Evolutionary conservation across 768 basidiomycete species (phyloP).

Genomic region (Rhizopogon rudus): DNA sequence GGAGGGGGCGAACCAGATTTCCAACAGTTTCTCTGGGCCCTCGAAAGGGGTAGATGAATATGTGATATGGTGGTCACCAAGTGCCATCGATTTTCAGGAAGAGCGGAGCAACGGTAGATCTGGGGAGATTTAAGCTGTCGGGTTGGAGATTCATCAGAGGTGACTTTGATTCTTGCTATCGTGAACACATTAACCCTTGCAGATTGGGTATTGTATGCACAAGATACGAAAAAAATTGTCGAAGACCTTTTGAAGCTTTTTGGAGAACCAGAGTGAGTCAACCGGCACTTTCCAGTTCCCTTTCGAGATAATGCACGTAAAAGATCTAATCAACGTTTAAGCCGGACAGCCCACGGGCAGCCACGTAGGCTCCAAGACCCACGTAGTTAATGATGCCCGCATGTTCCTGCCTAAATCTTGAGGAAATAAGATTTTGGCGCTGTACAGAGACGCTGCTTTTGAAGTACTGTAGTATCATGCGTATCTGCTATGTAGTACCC

Average conservation of each 20-base stretch:
- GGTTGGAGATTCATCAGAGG: constrained; percentile 23
- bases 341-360: too few species aligned
- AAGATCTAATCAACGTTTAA: too few species aligned
- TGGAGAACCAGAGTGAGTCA: not conserved
- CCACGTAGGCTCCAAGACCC: too few species aligned
- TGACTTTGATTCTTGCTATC: not conserved
- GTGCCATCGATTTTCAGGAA: constrained; percentile 17
- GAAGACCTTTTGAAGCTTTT: not conserved
- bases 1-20: constrained; percentile 94
- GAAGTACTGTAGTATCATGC: too few species aligned
- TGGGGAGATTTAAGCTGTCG: constrained; percentile 41
- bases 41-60: constrained; percentile 63
- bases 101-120: constrained; percentile 1
- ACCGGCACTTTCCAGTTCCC: not conserved
- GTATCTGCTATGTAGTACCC: too few species aligned
- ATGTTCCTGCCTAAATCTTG: too few species aligned
- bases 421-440: too few species aligned
- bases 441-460: too few species aligned
- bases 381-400: too few species aligned
- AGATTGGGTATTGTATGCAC: not conserved
- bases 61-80: constrained; percentile 15
- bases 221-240: not conserved
- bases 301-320: not conserved
- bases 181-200: too few species aligned
- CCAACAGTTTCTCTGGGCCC: constrained; percentile 92